Percentiles rank a stretch among this genome's conserved stretches.
These are phyloP conservation scores for Calophaca sinica DNA, from an alignment of 306 rosid species.

Conservation along the genomic window DNA sequence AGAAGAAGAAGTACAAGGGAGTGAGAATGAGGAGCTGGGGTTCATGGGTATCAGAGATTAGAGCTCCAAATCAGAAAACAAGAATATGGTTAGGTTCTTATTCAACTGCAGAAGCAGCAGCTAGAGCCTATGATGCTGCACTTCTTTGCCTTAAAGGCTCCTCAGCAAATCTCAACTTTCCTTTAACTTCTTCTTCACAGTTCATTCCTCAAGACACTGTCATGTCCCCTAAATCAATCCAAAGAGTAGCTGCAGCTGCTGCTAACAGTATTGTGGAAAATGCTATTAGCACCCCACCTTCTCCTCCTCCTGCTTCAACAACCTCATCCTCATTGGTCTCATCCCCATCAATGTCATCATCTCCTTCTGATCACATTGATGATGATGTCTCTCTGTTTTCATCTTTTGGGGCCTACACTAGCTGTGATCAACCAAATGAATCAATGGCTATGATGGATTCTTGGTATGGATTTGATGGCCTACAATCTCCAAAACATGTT, in stretches of 20 bases:
- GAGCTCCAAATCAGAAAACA: slow-evolving; percentile 97
- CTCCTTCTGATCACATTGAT: slow-evolving; percentile 62
- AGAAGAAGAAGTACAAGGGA: slow-evolving; percentile 83
- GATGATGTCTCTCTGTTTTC: slow-evolving; percentile 60
- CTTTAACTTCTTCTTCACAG: slow-evolving; percentile 52
- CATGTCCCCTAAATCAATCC: slow-evolving; percentile 90
- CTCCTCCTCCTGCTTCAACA: slow-evolving; percentile 49
- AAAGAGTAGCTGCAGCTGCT: slow-evolving; percentile 83
- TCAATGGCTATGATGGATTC: slow-evolving; percentile 68
- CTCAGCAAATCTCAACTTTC: slow-evolving; percentile 83
- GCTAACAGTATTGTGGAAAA: slow-evolving; percentile 39
- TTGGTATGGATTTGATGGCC: slow-evolving; percentile 65
- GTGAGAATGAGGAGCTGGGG: slow-evolving; percentile 99
- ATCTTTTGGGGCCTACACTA: slow-evolving; percentile 42
- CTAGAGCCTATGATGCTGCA: slow-evolving; percentile 98
- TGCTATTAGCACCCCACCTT: slow-evolving; percentile 17
- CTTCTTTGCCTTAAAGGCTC: slow-evolving; percentile 92
- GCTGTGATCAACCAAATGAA: slow-evolving; percentile 45
- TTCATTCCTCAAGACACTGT: slow-evolving; percentile 54
- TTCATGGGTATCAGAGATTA: slow-evolving; percentile 96
- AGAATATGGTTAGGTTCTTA: slow-evolving; percentile 98
- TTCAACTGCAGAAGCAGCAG: slow-evolving; percentile 96
- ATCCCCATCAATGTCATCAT: slow-evolving; percentile 59
- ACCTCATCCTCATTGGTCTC: slow-evolving; percentile 69
- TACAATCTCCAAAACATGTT: slow-evolving; percentile 62